Conservation (phyloP, 352 stramenopile species). For the Phytophthora idaei region DNA sequence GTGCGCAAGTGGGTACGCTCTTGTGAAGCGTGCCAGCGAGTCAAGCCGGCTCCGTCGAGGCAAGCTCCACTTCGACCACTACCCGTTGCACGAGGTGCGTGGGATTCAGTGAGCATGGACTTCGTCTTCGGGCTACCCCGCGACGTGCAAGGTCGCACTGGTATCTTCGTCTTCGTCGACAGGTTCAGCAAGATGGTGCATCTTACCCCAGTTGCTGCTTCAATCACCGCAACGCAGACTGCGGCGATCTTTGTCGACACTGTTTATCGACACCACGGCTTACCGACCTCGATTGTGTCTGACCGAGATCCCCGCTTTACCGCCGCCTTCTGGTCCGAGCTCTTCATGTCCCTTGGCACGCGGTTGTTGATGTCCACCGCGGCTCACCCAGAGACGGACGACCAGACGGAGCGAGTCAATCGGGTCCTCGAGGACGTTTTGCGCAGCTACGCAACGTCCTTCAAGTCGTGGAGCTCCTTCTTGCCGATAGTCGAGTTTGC, state of each 20-base stretch:
- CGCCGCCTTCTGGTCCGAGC: slow-evolving; percentile 15
- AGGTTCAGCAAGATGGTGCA: not conserved
- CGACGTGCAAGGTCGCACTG: not conserved
- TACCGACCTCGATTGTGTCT: not conserved
- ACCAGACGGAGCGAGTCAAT: slow-evolving; percentile 34
- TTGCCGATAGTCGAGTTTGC: not conserved
- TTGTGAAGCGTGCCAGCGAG: slow-evolving; percentile 5
- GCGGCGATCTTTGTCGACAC: not conserved
- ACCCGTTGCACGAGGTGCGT: not conserved
- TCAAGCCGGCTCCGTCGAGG: not conserved
- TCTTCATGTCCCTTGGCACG: slow-evolving; percentile 9
- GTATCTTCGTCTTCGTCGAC: not conserved
- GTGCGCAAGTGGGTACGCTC: not conserved
- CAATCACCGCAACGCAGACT: not conserved
- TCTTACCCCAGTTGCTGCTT: not conserved
- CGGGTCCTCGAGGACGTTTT: slow-evolving; percentile 28
- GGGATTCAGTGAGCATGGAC: not conserved
- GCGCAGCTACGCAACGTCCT: slow-evolving; percentile 1
- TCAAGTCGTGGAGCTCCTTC: not conserved
- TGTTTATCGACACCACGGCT: not conserved
- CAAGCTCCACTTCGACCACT: not conserved
- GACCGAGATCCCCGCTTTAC: slow-evolving; percentile 20
- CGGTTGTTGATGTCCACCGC: slow-evolving; percentile 1
- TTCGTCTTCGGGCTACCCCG: not conserved
- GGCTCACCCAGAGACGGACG: slow-evolving; percentile 25